Percentiles rank a stretch among this genome's conserved stretches.
phyloP scores from a whole-genome alignment of 305 asterid species.

The Fraxinus platypoda region DNA sequence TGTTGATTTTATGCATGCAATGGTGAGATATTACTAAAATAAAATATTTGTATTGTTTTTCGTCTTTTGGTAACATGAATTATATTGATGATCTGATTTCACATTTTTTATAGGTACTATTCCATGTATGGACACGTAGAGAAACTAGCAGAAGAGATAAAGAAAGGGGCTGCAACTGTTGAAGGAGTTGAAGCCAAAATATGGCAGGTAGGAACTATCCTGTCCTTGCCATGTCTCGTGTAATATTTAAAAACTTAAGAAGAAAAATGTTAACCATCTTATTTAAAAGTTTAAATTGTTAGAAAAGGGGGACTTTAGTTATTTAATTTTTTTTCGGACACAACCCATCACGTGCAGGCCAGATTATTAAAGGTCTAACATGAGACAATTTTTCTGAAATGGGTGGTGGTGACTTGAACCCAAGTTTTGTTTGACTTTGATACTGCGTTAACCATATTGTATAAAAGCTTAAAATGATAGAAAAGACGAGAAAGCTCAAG shows the following conservation, averaged over 20 bases:
- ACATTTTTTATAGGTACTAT: constrained; percentile 24
- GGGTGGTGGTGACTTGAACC: neutral
- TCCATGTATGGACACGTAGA: constrained; percentile 39
- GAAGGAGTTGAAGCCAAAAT: constrained; percentile 36
- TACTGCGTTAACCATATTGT: neutral
- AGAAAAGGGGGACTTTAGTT: neutral
- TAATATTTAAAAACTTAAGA: neutral
- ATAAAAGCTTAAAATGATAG: neutral
- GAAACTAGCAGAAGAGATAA: constrained; percentile 32
- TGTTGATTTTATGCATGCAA: neutral
- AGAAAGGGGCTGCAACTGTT: constrained; percentile 34
- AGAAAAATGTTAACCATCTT: neutral
- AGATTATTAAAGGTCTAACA: neutral
- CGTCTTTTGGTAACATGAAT: neutral
- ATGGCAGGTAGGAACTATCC: constrained; percentile 22
- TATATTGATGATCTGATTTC: neutral
- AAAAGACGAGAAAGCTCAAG: neutral
- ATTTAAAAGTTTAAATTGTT: neutral
- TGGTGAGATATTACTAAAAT: neutral
- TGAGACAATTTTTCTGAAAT: neutral
- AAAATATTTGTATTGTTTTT: neutral
- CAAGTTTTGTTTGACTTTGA: neutral
- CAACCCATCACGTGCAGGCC: neutral
- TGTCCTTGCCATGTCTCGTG: neutral
- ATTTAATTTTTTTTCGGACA: neutral